Percentiles rank a stretch among this genome's conserved stretches.
phyloP scores from a whole-genome alignment of 768 basidiomycete genomes.

The Amanita inopinata region DNA sequence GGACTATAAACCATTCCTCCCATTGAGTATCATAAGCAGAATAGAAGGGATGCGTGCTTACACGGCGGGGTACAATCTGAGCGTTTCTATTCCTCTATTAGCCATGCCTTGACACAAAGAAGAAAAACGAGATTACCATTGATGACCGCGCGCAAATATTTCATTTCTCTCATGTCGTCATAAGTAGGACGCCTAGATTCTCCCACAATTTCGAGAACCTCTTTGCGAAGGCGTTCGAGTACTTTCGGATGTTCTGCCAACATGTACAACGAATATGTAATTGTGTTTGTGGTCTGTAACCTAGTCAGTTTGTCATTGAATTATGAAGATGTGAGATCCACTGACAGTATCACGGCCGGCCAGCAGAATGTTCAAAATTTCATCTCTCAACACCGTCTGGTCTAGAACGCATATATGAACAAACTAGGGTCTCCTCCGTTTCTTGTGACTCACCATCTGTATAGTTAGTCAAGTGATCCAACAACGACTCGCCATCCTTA shows the following conservation, averaged over 20 bases:
- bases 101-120: neutral
- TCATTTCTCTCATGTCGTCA: conserved; percentile 39
- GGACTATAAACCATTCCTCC: conserved; percentile 14
- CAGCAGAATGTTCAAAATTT: conserved; percentile 41
- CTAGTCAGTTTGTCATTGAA: neutral
- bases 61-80: conserved; percentile 13
- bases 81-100: conserved; percentile 7
- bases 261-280: conserved; percentile 35
- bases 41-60: conserved; percentile 7
- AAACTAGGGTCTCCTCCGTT: too few relatives aligned
- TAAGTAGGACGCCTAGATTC: conserved; percentile 26
- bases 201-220: conserved; percentile 32
- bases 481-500: conserved; percentile 32
- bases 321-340: neutral
- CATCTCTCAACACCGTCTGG: conserved; percentile 31
- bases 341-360: conserved; percentile 48
- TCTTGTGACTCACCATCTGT: conserved; percentile 40
- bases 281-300: conserved; percentile 26
- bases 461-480: conserved; percentile 40
- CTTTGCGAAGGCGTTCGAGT: conserved; percentile 28
- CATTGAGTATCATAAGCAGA: neutral
- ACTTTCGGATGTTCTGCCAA: conserved; percentile 33
- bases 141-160: conserved; percentile 24
- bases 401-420: conserved; percentile 11
- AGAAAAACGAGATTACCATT: conserved; percentile 19